Percentiles rank a stretch among this genome's conserved stretches.
These are phyloP conservation scores for Ceratobasidium sp. DNA, from an alignment of 1,284 basidiomycete species.

Conservation along the genomic window DNA sequence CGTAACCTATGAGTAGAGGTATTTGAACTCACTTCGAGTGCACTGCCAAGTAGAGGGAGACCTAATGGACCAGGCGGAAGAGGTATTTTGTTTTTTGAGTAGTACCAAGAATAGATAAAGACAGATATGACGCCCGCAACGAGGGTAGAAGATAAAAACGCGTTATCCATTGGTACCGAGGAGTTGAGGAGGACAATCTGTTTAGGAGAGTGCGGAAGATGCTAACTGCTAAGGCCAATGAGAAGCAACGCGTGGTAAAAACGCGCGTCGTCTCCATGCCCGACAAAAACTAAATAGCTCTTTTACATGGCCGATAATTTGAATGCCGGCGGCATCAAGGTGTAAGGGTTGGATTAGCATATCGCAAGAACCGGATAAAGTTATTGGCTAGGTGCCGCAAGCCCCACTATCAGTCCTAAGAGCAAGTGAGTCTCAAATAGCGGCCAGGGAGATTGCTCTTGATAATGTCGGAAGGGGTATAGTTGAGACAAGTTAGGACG, in stretches of 20 bases:
- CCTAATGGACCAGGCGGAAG: conserved; percentile 33
- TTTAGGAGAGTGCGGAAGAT: background rate
- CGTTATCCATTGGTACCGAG: background rate
- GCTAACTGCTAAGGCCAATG: background rate
- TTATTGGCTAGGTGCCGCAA: too few species aligned
- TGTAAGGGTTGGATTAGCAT: background rate
- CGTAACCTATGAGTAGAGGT: too few species aligned
- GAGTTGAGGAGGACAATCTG: background rate
- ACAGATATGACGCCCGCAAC: background rate
- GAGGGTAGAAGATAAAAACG: background rate
- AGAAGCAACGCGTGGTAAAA: background rate
- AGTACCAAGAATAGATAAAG: background rate
- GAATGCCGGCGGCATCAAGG: background rate
- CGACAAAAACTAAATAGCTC: background rate
- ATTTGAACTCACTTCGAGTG: conserved; percentile 5
- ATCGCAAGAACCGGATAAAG: background rate
- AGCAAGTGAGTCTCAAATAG: too few species aligned
- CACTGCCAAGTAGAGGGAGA: conserved; percentile 16
- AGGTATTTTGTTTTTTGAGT: too few species aligned
- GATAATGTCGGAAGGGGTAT: too few species aligned
- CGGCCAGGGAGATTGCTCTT: too few species aligned
- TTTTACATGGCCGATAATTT: background rate
- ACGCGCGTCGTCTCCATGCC: background rate
- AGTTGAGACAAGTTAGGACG: too few species aligned
- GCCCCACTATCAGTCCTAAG: too few species aligned